These are phyloP conservation scores for Rhodosporidiobolus odoratus DNA, from an alignment of 768 basidiomycete species.

Conservation along the genomic window DNA sequence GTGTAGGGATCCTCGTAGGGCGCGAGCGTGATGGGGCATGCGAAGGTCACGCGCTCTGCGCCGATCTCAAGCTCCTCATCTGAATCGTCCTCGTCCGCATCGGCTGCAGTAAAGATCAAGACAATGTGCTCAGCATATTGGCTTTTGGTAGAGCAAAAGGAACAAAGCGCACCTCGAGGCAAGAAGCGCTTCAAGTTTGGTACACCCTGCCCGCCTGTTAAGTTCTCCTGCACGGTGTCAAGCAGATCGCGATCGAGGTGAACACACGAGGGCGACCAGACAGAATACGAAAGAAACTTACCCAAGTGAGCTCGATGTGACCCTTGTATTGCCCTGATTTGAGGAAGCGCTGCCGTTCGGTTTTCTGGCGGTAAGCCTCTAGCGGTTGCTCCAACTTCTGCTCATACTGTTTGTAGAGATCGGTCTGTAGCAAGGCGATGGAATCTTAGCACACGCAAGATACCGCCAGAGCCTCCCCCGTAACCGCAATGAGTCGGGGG, in stretches of 20 bases:
- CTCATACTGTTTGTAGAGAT: conserved; percentile 52
- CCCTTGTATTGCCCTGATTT: conserved; percentile 57
- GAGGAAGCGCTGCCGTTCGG: conserved; percentile 72
- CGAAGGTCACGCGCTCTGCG: conserved; percentile 73
- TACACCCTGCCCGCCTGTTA: conserved; percentile 60
- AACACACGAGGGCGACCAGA: neutral
- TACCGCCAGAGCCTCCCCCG: no score
- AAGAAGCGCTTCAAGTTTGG: conserved; percentile 72
- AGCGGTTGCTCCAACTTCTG: conserved; percentile 50
- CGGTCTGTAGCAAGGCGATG: conserved; percentile 19
- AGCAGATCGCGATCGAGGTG: neutral
- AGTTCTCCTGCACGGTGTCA: conserved; percentile 55
- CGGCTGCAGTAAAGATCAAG: conserved; percentile 53
- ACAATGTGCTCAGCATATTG: neutral
- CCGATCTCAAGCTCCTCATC: conserved; percentile 88
- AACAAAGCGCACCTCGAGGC: conserved; percentile 54
- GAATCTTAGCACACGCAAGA: neutral
- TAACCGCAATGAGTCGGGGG: conserved; percentile 8
- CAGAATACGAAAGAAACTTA: conserved; percentile 46
- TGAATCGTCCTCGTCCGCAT: conserved; percentile 71
- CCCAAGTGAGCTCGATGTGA: conserved; percentile 66
- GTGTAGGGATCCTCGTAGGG: conserved; percentile 68
- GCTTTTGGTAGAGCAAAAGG: neutral
- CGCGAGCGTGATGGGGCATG: conserved; percentile 71
- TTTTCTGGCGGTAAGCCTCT: conserved; percentile 57